Evolutionary conservation across 2,329 filamentous ascomycete genomes (phyloP).

Genomic region (Metarhizium album): DNA sequence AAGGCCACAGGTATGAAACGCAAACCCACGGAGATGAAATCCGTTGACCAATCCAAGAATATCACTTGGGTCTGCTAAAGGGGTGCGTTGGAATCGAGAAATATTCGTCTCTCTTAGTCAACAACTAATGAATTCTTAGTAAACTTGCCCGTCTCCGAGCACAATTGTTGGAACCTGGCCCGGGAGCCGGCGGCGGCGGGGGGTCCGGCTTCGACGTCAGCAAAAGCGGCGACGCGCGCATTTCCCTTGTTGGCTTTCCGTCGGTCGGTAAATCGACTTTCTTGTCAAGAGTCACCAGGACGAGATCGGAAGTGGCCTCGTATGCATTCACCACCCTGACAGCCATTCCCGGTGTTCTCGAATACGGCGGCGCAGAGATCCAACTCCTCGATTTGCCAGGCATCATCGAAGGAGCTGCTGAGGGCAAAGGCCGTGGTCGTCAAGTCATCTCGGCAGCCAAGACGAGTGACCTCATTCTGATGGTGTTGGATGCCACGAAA

Average conservation of each 20-base stretch:
- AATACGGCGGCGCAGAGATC: constrained; percentile 96
- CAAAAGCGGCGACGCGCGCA: constrained; percentile 92
- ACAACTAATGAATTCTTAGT: constrained; percentile 34
- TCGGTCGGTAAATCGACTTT: constrained; percentile 99
- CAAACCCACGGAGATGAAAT: too few relatives aligned
- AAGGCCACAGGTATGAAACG: constrained; percentile 80
- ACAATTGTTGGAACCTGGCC: constrained; percentile 82
- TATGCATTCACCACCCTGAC: constrained; percentile 97
- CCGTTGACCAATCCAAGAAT: constrained; percentile 50
- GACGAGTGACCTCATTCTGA: constrained; percentile 93
- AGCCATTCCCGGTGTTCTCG: constrained; percentile 91
- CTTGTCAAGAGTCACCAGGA: constrained; percentile 97
- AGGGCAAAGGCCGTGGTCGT: constrained; percentile 89
- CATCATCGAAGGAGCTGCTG: constrained; percentile 93
- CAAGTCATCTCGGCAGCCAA: constrained; percentile 98
- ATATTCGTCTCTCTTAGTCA: constrained; percentile 49
- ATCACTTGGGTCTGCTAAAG: constrained; percentile 95
- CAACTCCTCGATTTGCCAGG: constrained; percentile 95
- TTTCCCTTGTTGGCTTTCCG: constrained; percentile 95
- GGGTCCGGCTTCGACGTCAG: constrained; percentile 87
- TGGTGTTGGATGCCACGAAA: constrained; percentile 96
- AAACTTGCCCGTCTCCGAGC: constrained; percentile 93
- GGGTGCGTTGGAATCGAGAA: constrained; percentile 49
- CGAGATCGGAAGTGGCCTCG: constrained; percentile 87
- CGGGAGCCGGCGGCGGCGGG: constrained; percentile 65